A percentile compares a stretch with the other conserved stretches of the same genome.
phyloP scores from a whole-genome alignment of 2,329 filamentous ascomycete species.

The Phialemonium atrogriseum region DNA sequence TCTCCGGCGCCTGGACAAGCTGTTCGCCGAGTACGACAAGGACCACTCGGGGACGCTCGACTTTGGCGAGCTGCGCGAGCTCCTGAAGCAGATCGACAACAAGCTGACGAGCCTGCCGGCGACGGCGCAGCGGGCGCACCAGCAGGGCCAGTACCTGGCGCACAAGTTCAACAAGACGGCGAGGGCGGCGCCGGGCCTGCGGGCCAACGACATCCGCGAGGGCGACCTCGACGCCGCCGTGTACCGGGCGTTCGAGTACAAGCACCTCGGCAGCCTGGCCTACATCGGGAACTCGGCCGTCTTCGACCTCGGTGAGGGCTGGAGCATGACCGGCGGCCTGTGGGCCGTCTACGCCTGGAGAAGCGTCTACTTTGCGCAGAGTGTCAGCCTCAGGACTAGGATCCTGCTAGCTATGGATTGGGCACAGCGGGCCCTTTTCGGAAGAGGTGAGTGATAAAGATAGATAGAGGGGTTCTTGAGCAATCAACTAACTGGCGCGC shows the following conservation, averaged over 20 bases:
- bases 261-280: constrained; percentile 81
- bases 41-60: constrained; percentile 90
- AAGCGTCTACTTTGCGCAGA: constrained; percentile 95
- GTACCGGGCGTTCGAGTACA: constrained; percentile 93
- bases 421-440: constrained; percentile 93
- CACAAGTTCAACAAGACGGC: constrained; percentile 92
- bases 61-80: constrained; percentile 82
- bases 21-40: constrained; percentile 88
- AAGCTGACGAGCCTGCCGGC: constrained; percentile 93
- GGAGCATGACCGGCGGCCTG: constrained; percentile 72
- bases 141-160: constrained; percentile 88
- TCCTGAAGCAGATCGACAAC: constrained; percentile 85
- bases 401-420: constrained; percentile 94
- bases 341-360: constrained; percentile 95
- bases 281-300: constrained; percentile 96
- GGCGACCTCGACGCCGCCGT: constrained; percentile 87
- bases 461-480: too few species aligned
- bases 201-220: constrained; percentile 72
- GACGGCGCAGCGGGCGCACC: constrained; percentile 91
- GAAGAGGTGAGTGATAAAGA: constrained; percentile 85
- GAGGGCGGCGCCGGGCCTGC: constrained; percentile 64
- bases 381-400: constrained; percentile 84
- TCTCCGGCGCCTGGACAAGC: constrained; percentile 78
- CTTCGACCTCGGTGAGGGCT: constrained; percentile 76
- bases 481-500: not conserved